phyloP scores from a whole-genome alignment of 305 asterid species.

The Solanum hybrid region DNA sequence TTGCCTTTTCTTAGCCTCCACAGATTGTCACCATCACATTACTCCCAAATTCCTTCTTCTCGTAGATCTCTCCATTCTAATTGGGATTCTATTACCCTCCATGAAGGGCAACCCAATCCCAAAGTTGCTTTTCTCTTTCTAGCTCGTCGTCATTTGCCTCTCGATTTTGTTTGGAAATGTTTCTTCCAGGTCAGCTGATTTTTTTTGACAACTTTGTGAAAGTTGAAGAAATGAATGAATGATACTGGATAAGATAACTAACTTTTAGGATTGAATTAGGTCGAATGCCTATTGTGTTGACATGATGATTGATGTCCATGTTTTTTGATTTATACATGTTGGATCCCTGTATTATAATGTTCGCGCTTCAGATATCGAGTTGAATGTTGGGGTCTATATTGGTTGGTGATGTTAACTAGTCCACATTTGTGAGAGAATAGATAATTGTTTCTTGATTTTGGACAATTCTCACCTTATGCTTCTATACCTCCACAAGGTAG shows the following conservation, averaged over 20 bases:
- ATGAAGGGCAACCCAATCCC: conserved; percentile 33
- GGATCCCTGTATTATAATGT: not conserved
- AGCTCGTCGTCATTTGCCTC: conserved; percentile 58
- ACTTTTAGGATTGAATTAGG: not conserved
- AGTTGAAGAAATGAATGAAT: not conserved
- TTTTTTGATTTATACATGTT: not conserved
- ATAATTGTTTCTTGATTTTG: not conserved
- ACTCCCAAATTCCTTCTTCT: conserved; percentile 13
- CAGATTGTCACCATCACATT: conserved; percentile 31
- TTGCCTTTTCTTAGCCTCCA: conserved; percentile 58
- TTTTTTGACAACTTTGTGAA: not conserved
- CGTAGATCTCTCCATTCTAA: conserved; percentile 21
- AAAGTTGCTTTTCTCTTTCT: conserved; percentile 74
- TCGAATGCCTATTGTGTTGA: not conserved
- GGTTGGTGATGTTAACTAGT: not conserved
- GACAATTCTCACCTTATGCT: not conserved
- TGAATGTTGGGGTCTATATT: not conserved
- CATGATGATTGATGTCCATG: not conserved
- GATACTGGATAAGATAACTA: not conserved
- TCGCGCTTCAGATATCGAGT: not conserved
- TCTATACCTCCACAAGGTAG: not conserved
- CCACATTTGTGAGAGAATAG: not conserved
- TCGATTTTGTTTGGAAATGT: conserved; percentile 83
- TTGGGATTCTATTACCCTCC: not conserved
- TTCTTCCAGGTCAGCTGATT: conserved; percentile 60